Conservation (phyloP, 805 yeast species). For the Kodamaea sagamina region DNA sequence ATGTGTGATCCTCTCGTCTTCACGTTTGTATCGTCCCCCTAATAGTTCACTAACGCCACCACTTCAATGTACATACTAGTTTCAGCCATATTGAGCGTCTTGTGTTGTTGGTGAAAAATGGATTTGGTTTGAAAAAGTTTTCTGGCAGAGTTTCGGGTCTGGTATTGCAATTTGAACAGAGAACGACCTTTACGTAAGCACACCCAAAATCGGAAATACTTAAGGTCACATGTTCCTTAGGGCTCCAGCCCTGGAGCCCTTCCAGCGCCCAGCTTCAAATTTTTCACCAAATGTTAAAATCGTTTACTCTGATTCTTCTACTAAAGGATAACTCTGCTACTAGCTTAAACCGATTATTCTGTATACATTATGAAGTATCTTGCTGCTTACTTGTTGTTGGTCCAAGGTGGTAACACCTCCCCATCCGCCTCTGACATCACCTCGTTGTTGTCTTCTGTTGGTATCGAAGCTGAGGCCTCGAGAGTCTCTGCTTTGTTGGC, state of each 20-base stretch:
- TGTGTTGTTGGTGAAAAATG: no score
- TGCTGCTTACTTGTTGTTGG: conserved; percentile 98
- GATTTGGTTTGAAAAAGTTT: conserved; percentile 17
- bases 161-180: neutral
- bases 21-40: conserved; percentile 3
- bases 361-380: conserved; percentile 79
- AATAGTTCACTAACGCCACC: no score
- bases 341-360: conserved; percentile 82
- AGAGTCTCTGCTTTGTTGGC: conserved; percentile 77
- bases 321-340: conserved; percentile 80
- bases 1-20: neutral
- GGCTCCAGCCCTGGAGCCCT: no score
- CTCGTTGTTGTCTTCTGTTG: conserved; percentile 88
- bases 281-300: conserved; percentile 6
- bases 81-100: conserved; percentile 33
- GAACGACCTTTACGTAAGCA: no score
- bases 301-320: conserved; percentile 10
- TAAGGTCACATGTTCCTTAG: no score
- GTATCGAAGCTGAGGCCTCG: conserved; percentile 91
- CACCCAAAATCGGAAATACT: no score
- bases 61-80: conserved; percentile 32
- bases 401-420: conserved; percentile 93
- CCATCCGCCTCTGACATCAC: conserved; percentile 94
- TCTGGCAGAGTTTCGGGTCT: conserved; percentile 8
- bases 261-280: neutral